Conservation (phyloP, 2,329 filamentous ascomycete genomes). For the Talaromyces sp. region DNA sequence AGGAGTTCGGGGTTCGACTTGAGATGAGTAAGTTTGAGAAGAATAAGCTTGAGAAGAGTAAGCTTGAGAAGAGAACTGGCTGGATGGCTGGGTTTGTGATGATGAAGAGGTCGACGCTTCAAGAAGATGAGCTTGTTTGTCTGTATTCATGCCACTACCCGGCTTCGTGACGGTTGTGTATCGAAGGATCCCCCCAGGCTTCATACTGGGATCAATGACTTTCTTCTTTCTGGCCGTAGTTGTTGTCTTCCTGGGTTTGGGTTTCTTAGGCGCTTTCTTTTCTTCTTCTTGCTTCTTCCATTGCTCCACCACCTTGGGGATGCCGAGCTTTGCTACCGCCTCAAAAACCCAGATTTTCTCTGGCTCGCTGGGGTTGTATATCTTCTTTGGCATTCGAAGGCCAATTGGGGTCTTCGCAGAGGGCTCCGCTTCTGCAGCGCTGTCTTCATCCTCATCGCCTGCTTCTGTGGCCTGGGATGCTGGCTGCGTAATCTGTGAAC, state of each 20-base stretch:
- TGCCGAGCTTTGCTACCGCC: conserved; percentile 57
- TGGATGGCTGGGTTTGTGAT: conserved; percentile 7
- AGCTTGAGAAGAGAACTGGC: not conserved
- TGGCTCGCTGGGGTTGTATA: conserved; percentile 59
- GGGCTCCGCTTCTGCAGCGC: conserved; percentile 18
- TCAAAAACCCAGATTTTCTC: conserved; percentile 67
- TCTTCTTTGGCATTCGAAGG: conserved; percentile 19
- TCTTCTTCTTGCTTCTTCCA: conserved; percentile 50
- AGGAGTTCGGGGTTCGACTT: not conserved
- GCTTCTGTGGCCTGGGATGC: conserved; percentile 27
- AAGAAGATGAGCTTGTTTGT: conserved; percentile 25
- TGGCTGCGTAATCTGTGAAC: conserved; percentile 15
- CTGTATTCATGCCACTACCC: conserved; percentile 22
- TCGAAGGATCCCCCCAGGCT: conserved; percentile 35
- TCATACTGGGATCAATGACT: conserved; percentile 37
- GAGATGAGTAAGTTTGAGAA: not conserved
- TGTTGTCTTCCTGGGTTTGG: conserved; percentile 22
- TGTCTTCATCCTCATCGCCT: conserved; percentile 28
- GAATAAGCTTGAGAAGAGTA: not conserved
- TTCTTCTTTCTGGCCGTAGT: conserved; percentile 28
- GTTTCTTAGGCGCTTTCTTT: conserved; percentile 22
- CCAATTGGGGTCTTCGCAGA: conserved; percentile 17
- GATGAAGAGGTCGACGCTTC: conserved; percentile 18
- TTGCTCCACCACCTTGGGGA: conserved; percentile 59
- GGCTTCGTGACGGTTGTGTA: conserved; percentile 37